Evolutionary conservation across 75 land plant species (phyloP).

Genomic region (Selaginella moellendorffii): DNA sequence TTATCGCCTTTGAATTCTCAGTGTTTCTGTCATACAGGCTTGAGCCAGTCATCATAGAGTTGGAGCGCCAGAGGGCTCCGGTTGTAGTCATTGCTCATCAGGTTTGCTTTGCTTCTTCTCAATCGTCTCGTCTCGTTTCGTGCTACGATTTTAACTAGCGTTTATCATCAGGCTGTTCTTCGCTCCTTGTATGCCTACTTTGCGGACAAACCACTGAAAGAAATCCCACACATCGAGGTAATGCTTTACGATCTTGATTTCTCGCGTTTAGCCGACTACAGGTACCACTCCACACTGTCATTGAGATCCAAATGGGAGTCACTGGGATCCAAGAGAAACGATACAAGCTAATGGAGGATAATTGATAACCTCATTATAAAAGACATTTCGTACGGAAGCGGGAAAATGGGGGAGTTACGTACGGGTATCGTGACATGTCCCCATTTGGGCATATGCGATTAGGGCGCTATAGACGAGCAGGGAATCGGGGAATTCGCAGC

Average conservation of each 20-base stretch:
- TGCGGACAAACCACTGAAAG: slow-evolving; percentile 86
- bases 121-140: background rate
- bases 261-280: slow-evolving; percentile 13
- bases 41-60: slow-evolving; percentile 96
- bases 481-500: too few species aligned
- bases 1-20: background rate
- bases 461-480: too few species aligned
- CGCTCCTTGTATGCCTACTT: slow-evolving; percentile 94
- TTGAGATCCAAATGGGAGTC: slow-evolving; percentile 97
- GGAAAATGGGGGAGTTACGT: too few species aligned
- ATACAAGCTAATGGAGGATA: slow-evolving; percentile 70
- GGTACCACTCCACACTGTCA: slow-evolving; percentile 87
- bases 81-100: slow-evolving; percentile 95
- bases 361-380: too few species aligned
- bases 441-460: too few species aligned
- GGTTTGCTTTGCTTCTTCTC: slow-evolving; percentile 22
- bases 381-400: too few species aligned
- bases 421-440: too few species aligned
- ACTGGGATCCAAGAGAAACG: slow-evolving; percentile 89
- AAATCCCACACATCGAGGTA: slow-evolving; percentile 96
- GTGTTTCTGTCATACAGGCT: too few species aligned
- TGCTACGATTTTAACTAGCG: background rate
- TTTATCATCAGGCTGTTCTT: slow-evolving; percentile 55
- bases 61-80: slow-evolving; percentile 90
- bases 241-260: background rate